Percentiles rank a stretch among this genome's conserved stretches.
Conservation (phyloP, 2,329 filamentous ascomycete genomes). For the Fusarium albidum region DNA sequence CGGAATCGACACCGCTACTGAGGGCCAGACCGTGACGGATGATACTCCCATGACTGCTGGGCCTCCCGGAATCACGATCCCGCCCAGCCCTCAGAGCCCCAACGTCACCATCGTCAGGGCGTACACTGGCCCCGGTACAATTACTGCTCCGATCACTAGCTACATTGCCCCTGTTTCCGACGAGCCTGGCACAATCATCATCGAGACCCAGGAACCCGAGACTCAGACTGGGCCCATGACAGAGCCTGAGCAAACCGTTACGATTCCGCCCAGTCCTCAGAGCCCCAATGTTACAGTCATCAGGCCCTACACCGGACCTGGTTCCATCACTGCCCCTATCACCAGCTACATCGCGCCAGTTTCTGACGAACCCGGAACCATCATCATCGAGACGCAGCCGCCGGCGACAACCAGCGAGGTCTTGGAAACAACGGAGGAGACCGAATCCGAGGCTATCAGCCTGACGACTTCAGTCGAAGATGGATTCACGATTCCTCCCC, state of each 20-base stretch:
- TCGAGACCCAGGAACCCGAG: neutral
- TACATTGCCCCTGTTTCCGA: constrained; percentile 5
- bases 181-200: constrained; percentile 1
- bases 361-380: neutral
- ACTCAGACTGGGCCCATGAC: neutral
- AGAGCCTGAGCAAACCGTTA: neutral
- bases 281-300: neutral
- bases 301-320: neutral
- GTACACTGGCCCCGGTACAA: neutral
- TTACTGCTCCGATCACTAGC: constrained; percentile 2
- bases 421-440: neutral
- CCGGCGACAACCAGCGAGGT: neutral
- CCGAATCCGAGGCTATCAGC: neutral
- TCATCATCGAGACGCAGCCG: constrained; percentile 8
- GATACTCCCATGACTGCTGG: constrained; percentile 3
- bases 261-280: neutral
- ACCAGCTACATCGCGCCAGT: neutral
- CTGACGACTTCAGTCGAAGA: neutral
- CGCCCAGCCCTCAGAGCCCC: constrained; percentile 13
- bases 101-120: constrained; percentile 6
- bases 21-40: constrained; percentile 2
- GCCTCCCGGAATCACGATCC: constrained; percentile 14
- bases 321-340: neutral
- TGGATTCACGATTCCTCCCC: neutral
- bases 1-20: too few relatives aligned